Base-by-base conservation (phyloP, 2,329 filamentous ascomycete species). In the Sclerotinia glacialis region DNA sequence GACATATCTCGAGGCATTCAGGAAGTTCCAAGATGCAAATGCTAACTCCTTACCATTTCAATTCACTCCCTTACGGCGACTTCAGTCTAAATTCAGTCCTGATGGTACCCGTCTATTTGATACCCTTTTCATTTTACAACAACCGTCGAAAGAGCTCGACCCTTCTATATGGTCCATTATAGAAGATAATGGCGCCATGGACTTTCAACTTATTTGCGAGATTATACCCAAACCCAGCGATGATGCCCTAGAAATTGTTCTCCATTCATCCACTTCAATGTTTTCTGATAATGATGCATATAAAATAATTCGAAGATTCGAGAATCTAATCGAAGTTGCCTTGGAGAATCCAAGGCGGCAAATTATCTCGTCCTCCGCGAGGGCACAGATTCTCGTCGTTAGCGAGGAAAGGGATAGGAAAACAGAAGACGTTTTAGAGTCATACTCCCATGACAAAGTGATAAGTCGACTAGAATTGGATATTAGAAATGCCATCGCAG, bases 131-230 rank as follows among this genome's bases (percentile, higher is more conserved):
- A 84, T 97, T 59, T 80, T 97, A 14, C 93, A 97, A 74, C 87
- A 89, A 53, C 81, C 84, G 0, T 73, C 80, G 8, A 83, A 85
- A 42, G 80, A 83, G 2, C 82, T 90, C 69, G 83, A 89, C 60
- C 71, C 76, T 6, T 71, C 69, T 0, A 72, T 89, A 1, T 90
- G 87, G 87, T 80, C 79, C 0, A 72, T 89, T 0, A 78, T 83
- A 63, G 78, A 80, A 21, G 87, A 89, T 66, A 78, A 80, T 16
- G 85, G 87, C 3, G 79, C 81, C 6, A 93, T 93, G 89, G 89
- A 92, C 78, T 82, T 91, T 21, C 90, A 92, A 0, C 76, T 96
- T 52, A 89, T 96, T 16, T 89, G 91, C 69, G 93, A 96, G 75
- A 77, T 95, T 4, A 78, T 85, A 5, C 90, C 90, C 0, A 80